Conservation (phyloP, 2,329 filamentous ascomycete genomes). For the Neurospora sp. region DNA sequence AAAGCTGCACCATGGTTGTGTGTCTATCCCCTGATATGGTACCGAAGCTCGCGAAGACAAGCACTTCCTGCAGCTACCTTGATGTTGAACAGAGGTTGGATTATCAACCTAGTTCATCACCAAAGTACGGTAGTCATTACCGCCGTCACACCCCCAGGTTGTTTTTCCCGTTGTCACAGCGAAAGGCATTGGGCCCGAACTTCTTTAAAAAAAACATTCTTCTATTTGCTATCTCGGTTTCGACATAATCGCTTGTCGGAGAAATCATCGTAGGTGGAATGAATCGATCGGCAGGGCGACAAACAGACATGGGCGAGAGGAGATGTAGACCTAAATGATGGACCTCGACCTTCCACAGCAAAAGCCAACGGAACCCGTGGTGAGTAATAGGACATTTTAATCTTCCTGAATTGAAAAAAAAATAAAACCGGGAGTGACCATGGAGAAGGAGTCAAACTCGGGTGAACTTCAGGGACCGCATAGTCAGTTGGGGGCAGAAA, state of each 20-base stretch:
- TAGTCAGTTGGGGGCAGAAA: background rate
- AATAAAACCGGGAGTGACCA: slow-evolving; percentile 46
- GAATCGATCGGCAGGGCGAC: background rate
- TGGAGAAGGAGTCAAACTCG: slow-evolving; percentile 59
- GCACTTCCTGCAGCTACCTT: background rate
- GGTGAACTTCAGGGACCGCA: slow-evolving; percentile 60
- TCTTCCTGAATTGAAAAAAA: slow-evolving; percentile 70
- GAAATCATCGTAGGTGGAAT: background rate
- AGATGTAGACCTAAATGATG: slow-evolving; percentile 58
- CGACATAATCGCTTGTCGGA: background rate
- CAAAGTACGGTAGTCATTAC: background rate
- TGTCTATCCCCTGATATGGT: background rate
- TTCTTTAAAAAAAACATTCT: background rate
- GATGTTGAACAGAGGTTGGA: background rate
- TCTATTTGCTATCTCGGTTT: background rate
- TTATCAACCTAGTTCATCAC: background rate
- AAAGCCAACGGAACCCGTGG: slow-evolving; percentile 45
- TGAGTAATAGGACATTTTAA: slow-evolving; percentile 58
- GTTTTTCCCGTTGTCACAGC: background rate
- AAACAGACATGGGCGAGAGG: background rate
- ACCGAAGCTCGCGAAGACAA: background rate
- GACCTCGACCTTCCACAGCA: slow-evolving; percentile 56
- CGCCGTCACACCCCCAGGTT: background rate
- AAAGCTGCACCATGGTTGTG: background rate
- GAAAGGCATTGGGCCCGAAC: background rate